Evolutionary conservation across 768 basidiomycete species (phyloP).

Genomic region (Podaxis sp.): DNA sequence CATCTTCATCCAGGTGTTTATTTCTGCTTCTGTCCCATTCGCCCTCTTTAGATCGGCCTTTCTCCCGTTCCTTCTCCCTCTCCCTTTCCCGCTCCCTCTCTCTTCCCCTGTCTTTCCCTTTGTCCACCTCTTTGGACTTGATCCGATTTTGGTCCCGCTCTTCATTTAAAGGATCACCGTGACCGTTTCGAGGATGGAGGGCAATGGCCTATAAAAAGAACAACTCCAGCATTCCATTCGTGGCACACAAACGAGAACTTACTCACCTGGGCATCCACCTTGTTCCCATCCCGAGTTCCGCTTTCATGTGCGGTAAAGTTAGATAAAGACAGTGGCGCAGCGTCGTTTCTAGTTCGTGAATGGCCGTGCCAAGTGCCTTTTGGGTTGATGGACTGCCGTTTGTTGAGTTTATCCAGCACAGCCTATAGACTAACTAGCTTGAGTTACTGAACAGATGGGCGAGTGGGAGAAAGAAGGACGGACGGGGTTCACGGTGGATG

Average conservation of each 20-base stretch:
- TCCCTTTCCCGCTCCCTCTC: background rate
- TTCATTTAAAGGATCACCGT: background rate
- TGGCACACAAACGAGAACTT: too few relatives aligned
- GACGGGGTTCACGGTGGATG: slow-evolving; percentile 7
- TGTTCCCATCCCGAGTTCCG: background rate
- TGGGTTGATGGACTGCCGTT: slow-evolving; percentile 4
- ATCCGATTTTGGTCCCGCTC: background rate
- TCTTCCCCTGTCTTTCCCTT: background rate
- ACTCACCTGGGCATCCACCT: background rate
- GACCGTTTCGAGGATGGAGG: background rate
- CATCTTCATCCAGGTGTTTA: slow-evolving; percentile 6
- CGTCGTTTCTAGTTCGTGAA: background rate
- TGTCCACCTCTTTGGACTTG: background rate
- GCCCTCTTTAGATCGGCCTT: background rate
- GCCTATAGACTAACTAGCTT: background rate
- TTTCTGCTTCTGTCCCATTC: slow-evolving; percentile 15
- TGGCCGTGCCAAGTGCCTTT: slow-evolving; percentile 14
- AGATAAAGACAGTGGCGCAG: background rate
- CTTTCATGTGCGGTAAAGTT: background rate
- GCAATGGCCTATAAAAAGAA: slow-evolving; percentile 8
- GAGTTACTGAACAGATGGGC: background rate
- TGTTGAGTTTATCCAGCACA: slow-evolving; percentile 1
- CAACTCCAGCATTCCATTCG: background rate
- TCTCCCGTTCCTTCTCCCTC: background rate
- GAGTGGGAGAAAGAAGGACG: background rate